These are phyloP conservation scores for Hypoxylon sp. DNA, from an alignment of 2,329 filamentous ascomycete genomes.

Conservation along the genomic window DNA sequence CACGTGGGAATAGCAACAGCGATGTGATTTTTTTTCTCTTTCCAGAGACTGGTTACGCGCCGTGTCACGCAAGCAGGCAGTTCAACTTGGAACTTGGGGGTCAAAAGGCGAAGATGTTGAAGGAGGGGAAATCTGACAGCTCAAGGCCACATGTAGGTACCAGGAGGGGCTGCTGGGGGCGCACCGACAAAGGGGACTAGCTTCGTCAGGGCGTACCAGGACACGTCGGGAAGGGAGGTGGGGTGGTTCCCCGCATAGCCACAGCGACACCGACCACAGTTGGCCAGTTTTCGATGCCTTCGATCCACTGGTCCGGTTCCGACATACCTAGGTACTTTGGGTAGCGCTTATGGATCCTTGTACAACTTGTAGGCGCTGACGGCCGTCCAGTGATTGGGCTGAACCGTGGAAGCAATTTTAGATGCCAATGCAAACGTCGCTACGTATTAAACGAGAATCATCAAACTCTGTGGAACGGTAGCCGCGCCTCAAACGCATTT, in stretches of 20 bases:
- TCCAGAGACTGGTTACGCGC: constrained; percentile 18
- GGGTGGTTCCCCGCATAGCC: constrained; percentile 38
- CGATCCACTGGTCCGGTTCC: constrained; percentile 39
- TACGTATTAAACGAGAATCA: constrained; percentile 5
- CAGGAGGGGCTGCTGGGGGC: constrained; percentile 16
- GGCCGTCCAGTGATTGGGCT: constrained; percentile 32
- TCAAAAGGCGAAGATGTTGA: constrained; percentile 5
- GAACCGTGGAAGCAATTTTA: constrained; percentile 13
- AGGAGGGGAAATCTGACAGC: constrained; percentile 28
- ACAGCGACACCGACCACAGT: constrained; percentile 27
- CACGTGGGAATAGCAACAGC: constrained; percentile 20
- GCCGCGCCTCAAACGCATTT: constrained; percentile 2
- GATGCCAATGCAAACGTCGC: constrained; percentile 7
- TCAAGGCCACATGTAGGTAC: constrained; percentile 1
- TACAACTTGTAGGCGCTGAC: constrained; percentile 30
- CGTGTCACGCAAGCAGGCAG: constrained; percentile 28
- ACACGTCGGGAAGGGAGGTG: constrained; percentile 5
- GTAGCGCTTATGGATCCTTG: constrained; percentile 24
- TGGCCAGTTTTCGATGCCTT: constrained; percentile 38
- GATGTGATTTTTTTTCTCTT: constrained; percentile 1
- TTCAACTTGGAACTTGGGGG: constrained; percentile 3
- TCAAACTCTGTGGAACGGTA: not conserved
- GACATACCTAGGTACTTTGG: constrained; percentile 25
- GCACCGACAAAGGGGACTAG: constrained; percentile 12
- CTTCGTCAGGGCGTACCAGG: constrained; percentile 1